A percentile compares a stretch with the other conserved stretches of the same genome.
phyloP scores from a whole-genome alignment of 768 basidiomycete genomes.

The Dentipellis sp. region DNA sequence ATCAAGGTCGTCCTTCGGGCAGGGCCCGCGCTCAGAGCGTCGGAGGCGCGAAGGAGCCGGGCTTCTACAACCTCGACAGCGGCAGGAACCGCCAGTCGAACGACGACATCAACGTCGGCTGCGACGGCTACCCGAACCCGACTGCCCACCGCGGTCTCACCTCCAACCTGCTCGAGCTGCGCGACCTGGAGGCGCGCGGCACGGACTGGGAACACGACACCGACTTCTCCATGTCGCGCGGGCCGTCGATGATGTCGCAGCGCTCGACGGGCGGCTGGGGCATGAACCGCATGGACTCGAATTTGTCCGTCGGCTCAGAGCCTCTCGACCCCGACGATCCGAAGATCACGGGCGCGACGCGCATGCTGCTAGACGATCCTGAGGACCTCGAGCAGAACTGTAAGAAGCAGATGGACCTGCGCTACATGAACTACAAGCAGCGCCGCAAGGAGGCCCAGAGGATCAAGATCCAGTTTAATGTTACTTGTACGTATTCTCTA shows the following conservation, averaged over 20 bases:
- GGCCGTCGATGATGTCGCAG: neutral
- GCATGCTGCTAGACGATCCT: conserved; percentile 41
- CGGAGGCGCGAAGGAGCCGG: neutral
- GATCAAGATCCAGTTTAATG: conserved; percentile 59
- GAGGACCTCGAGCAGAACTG: conserved; percentile 49
- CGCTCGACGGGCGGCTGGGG: neutral
- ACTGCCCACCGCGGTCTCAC: neutral
- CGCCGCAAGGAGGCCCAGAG: conserved; percentile 54
- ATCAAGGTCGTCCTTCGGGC: neutral
- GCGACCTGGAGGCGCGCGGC: neutral
- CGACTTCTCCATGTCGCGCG: neutral
- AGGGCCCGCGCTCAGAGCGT: neutral
- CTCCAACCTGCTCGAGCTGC: neutral
- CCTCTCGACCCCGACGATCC: conserved; percentile 58
- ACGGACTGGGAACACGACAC: neutral
- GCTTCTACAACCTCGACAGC: neutral
- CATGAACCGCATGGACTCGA: neutral
- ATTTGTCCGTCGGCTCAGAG: neutral
- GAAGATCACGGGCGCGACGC: conserved; percentile 45
- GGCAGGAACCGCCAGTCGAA: neutral
- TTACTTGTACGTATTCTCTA: conserved; percentile 40
- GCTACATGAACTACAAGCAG: conserved; percentile 52
- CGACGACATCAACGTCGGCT: neutral
- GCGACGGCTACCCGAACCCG: neutral
- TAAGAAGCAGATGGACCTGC: conserved; percentile 22